Evolutionary conservation across 352 stramenopile genomes (phyloP), one percentile per base, ranked within the genome.

Genomic region (Pythium sukuiense): DNA sequence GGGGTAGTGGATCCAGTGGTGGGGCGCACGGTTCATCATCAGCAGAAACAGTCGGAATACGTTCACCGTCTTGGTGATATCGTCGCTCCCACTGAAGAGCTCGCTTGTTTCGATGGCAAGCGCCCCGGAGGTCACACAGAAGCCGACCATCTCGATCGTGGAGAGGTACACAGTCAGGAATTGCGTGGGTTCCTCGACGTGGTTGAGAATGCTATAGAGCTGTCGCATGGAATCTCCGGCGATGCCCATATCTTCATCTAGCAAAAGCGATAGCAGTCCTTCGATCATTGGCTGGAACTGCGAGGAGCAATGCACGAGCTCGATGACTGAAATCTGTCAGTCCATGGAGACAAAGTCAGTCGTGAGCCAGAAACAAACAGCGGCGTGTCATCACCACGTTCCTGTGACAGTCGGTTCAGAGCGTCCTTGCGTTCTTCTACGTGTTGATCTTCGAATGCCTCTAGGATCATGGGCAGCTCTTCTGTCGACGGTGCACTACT

Each of bases 1-100:
- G 6, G 80, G 65, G 37, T 87, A 79, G 61, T 92, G 79, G 20
- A 87, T 74, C 83, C 83, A 92, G 55, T 90, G 76, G 14, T 68
- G 65, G 13, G 73, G 70, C 0, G 80, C 35, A 30, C 61, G 69
- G 26, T 26, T 59, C n/a, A 90, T 14, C 24, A 88, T 16, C 2
- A 76, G 20, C 13, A 75, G 60, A 5, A 89, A 20, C 1, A 92
- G 46, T 26, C 81, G 79, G 59, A 80, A 79, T 11, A 73, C 74
- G 45, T 90, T 73, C 35, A 82, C 41, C 1, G 71, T 46, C 24
- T 61, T 60, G 24, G 73, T 43, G 2, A 41, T 13, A n/a, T 4
- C 32, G 29, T 55, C 37, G 5, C 2, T 77, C 49, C 0, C 27
- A 54, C 12, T 9, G 7, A 63, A 57, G 1, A 74, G 26, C 2